Percentiles rank a stretch among this genome's conserved stretches.
Evolutionary conservation across 257 asterid genomes (phyloP).

Genomic region (Penstemon newberryi): DNA sequence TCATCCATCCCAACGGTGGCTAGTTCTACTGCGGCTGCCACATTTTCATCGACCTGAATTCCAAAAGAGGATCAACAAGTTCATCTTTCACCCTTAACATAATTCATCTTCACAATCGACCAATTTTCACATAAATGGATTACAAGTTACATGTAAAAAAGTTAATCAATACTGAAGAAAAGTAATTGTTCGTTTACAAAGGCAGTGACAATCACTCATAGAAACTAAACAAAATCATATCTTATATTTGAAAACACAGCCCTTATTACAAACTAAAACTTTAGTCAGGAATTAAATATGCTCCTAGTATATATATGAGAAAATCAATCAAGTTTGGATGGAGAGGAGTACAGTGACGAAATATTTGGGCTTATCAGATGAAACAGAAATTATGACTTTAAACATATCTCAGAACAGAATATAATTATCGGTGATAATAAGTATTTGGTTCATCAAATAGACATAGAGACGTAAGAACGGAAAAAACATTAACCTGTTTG

Average conservation of each 20-base stretch:
- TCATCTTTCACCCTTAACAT: background rate
- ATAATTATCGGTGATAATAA: too few species aligned
- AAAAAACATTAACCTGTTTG: slow-evolving; percentile 50
- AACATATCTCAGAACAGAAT: too few species aligned
- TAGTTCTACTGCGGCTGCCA: slow-evolving; percentile 73
- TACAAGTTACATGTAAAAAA: background rate
- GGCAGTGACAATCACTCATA: too few species aligned
- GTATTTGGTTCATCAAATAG: background rate
- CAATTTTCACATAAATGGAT: too few species aligned
- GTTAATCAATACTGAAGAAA: background rate
- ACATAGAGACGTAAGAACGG: background rate
- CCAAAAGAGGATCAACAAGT: slow-evolving; percentile 1
- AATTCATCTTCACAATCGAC: background rate
- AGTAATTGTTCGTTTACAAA: too few species aligned
- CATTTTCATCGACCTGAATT: slow-evolving; percentile 72
- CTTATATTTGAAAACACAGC: too few species aligned
- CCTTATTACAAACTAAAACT: too few species aligned
- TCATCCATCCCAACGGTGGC: slow-evolving; percentile 60
- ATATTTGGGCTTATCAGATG: too few species aligned
- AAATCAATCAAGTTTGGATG: background rate
- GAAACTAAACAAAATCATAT: too few species aligned
- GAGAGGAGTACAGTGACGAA: too few species aligned
- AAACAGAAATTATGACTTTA: too few species aligned
- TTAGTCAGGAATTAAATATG: too few species aligned
- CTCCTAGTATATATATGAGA: background rate